Conservation (phyloP, 768 basidiomycete species). For the Cyclocybe aegerita region DNA sequence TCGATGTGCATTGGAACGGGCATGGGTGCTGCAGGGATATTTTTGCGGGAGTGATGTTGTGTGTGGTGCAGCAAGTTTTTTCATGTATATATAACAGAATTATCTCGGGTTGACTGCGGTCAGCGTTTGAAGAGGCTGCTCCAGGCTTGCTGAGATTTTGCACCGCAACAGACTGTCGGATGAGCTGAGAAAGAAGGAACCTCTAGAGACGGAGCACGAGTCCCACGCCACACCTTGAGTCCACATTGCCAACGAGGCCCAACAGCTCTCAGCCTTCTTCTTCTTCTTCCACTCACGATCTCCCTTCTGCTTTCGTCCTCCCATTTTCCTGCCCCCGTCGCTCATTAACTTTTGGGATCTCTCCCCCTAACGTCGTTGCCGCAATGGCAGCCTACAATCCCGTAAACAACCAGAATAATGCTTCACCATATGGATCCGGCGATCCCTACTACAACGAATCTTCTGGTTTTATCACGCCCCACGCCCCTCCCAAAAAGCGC, state of each 20-base stretch:
- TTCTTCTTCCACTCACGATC: slow-evolving; percentile 5
- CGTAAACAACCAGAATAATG: slow-evolving; percentile 19
- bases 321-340: slow-evolving; percentile 12
- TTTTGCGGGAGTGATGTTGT: slow-evolving; percentile 49
- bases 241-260: slow-evolving; percentile 5
- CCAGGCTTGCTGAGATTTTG: too few relatives aligned
- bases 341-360: slow-evolving; percentile 20
- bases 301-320: slow-evolving; percentile 3
- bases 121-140: too few relatives aligned
- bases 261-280: slow-evolving; percentile 1
- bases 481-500: slow-evolving; percentile 45
- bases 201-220: too few relatives aligned
- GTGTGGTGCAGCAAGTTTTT: too few relatives aligned
- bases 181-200: too few relatives aligned
- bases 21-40: slow-evolving; percentile 88
- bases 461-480: slow-evolving; percentile 65
- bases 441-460: slow-evolving; percentile 72
- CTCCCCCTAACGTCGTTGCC: slow-evolving; percentile 23
- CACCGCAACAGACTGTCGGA: too few relatives aligned
- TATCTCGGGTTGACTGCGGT: too few relatives aligned
- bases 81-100: too few relatives aligned
- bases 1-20: slow-evolving; percentile 89
- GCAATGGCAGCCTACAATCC: slow-evolving; percentile 36
- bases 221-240: slow-evolving; percentile 16
- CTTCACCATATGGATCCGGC: slow-evolving; percentile 44